A percentile compares a stretch with the other conserved stretches of the same genome.
phyloP scores from a whole-genome alignment of 495 filamentous ascomycete species.

The Astrocystis sublimbata region DNA sequence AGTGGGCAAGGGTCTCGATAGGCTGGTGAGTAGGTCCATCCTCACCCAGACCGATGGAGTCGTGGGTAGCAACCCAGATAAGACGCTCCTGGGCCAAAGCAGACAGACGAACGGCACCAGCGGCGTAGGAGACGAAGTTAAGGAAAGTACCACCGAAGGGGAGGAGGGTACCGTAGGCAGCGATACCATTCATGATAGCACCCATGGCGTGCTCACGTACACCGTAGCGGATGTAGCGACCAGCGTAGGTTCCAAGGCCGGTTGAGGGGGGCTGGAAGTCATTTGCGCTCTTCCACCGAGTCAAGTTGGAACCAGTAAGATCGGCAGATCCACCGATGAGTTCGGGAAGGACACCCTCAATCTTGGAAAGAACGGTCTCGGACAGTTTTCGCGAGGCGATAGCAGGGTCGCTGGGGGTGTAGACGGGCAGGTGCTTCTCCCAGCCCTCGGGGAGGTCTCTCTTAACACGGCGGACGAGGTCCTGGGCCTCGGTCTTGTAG shows the following conservation, averaged over 20 bases:
- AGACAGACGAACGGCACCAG: conserved; percentile 91
- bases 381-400: conserved; percentile 93
- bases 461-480: conserved; percentile 77
- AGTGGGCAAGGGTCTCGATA: conserved; percentile 98
- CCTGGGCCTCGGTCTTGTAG: conserved; percentile 73
- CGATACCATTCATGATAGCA: conserved; percentile 96
- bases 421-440: conserved; percentile 90
- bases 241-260: conserved; percentile 81
- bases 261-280: conserved; percentile 95
- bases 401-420: conserved; percentile 84
- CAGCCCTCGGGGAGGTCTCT: conserved; percentile 93
- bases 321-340: conserved; percentile 95
- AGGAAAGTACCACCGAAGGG: conserved; percentile 96
- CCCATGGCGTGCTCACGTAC: conserved; percentile 98
- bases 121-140: conserved; percentile 99
- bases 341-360: conserved; percentile 82
- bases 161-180: conserved; percentile 92
- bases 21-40: conserved; percentile 99
- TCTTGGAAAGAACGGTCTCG: conserved; percentile 86
- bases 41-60: conserved; percentile 98
- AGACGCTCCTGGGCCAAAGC: conserved; percentile 86
- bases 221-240: conserved; percentile 96
- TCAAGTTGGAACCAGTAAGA: conserved; percentile 98
- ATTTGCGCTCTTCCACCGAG: conserved; percentile 91
- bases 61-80: conserved; percentile 98